These are phyloP conservation scores for Boletus tomentosulus DNA, from an alignment of 768 basidiomycete genomes.

Conservation along the genomic window DNA sequence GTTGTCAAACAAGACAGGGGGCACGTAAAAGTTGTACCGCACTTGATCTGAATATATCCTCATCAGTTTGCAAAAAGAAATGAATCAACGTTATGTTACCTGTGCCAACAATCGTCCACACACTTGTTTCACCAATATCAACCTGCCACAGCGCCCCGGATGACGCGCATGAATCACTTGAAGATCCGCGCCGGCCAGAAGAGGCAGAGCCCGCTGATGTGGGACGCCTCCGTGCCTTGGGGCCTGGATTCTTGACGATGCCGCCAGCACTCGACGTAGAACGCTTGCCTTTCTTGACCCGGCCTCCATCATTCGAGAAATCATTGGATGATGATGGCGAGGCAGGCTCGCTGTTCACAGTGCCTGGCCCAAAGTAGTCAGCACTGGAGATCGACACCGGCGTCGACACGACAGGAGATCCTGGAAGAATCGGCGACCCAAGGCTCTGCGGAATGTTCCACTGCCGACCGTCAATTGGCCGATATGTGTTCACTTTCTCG, in stretches of 20 bases:
- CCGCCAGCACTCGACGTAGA: constrained; percentile 66
- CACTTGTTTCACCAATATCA: constrained; percentile 89
- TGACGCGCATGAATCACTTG: constrained; percentile 63
- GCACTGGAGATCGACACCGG: constrained; percentile 49
- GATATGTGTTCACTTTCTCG: constrained; percentile 89
- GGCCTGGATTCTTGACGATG: constrained; percentile 30
- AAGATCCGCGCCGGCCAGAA: constrained; percentile 61
- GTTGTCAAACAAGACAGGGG: constrained; percentile 77
- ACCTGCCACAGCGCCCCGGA: constrained; percentile 85
- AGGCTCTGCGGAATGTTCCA: constrained; percentile 55
- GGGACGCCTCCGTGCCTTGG: constrained; percentile 63
- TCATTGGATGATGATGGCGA: constrained; percentile 60
- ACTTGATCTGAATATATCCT: constrained; percentile 62
- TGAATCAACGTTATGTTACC: constrained; percentile 42
- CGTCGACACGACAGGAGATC: constrained; percentile 66
- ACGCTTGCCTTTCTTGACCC: constrained; percentile 76
- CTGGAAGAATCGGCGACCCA: constrained; percentile 56
- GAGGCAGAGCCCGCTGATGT: constrained; percentile 72
- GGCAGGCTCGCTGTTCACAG: constrained; percentile 65
- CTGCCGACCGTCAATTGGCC: constrained; percentile 75
- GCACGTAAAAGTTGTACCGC: constrained; percentile 91
- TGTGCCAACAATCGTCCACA: constrained; percentile 92
- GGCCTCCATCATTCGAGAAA: constrained; percentile 77
- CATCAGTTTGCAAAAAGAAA: constrained; percentile 13
- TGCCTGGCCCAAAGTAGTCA: constrained; percentile 58